Evolutionary conservation across 2,329 filamentous ascomycete genomes (phyloP).

Genomic region (Fusarium miscanthi): DNA sequence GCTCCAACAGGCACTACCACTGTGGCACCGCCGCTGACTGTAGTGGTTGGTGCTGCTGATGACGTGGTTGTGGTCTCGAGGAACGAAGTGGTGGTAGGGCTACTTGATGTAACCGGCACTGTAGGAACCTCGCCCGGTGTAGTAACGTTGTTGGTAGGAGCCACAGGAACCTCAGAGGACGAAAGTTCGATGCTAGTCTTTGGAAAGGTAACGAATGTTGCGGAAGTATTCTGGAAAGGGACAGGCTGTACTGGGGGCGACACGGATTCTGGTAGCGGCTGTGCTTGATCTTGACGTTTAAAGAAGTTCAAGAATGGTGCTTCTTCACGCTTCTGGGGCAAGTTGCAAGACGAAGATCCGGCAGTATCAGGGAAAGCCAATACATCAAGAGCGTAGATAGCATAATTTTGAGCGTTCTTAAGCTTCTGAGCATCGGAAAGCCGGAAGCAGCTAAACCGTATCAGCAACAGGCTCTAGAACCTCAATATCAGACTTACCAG

Average conservation of each 20-base stretch:
- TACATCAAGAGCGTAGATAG: not conserved
- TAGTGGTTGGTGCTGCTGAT: not conserved
- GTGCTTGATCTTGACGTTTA: not conserved
- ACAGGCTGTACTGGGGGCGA: not conserved
- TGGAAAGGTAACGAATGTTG: not conserved
- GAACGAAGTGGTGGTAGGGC: not conserved
- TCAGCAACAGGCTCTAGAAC: not conserved
- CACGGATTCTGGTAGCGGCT: not conserved
- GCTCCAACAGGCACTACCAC: not conserved
- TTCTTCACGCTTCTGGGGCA: not conserved
- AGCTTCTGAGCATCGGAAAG: not conserved
- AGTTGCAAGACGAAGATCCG: not conserved
- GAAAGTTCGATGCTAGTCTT: not conserved
- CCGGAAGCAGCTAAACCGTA: rapidly evolving
- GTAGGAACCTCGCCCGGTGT: not conserved
- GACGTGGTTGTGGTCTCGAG: not conserved
- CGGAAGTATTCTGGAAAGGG: not conserved
- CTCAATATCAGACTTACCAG: not conserved
- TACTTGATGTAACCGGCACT: not conserved
- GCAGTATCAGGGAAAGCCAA: not conserved
- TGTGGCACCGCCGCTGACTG: not conserved
- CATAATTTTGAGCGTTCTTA: not conserved
- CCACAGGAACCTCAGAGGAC: not conserved
- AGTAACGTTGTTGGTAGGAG: not conserved
- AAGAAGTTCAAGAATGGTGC: not conserved